Evolutionary conservation across 2,329 filamentous ascomycete genomes (phyloP).

Genomic region (Cercospora citrullina): DNA sequence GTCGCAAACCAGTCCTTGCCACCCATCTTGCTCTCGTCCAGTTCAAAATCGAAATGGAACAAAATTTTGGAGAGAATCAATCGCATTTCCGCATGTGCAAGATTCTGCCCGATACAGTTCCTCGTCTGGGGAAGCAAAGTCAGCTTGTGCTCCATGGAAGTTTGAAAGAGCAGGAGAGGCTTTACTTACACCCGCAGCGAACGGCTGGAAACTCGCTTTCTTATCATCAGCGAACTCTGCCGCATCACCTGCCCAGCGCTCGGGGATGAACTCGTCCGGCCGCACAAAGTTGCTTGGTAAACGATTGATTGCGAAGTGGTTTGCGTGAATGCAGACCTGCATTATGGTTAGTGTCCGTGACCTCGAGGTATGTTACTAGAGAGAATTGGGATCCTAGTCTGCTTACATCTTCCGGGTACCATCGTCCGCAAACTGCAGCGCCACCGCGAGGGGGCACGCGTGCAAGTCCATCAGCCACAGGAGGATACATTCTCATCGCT

Average conservation of each 20-base stretch:
- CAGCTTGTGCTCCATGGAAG: neutral
- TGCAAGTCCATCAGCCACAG: neutral
- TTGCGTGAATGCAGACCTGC: neutral
- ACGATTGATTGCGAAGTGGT: neutral
- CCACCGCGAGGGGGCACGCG: neutral
- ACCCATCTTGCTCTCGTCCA: neutral
- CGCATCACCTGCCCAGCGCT: neutral
- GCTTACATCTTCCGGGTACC: neutral
- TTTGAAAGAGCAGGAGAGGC: no score
- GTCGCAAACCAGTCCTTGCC: neutral
- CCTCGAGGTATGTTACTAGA: no score
- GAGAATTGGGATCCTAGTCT: no score
- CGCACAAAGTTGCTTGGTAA: neutral
- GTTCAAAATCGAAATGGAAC: neutral
- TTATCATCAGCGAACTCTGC: slow-evolving; percentile 8
- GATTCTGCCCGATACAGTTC: slow-evolving; percentile 19
- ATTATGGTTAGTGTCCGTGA: no score
- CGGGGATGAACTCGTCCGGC: neutral
- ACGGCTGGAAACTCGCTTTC: slow-evolving; percentile 18
- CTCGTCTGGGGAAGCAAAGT: neutral
- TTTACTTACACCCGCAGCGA: slow-evolving; percentile 11
- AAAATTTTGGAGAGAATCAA: slow-evolving; percentile 7
- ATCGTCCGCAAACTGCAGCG: neutral
- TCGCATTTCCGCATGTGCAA: slow-evolving; percentile 17
- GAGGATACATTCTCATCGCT: neutral